A percentile compares a stretch with the other conserved stretches of the same genome.
Evolutionary conservation across 257 asterid genomes (phyloP).

Genomic region (Scutellaria baicalensis): DNA sequence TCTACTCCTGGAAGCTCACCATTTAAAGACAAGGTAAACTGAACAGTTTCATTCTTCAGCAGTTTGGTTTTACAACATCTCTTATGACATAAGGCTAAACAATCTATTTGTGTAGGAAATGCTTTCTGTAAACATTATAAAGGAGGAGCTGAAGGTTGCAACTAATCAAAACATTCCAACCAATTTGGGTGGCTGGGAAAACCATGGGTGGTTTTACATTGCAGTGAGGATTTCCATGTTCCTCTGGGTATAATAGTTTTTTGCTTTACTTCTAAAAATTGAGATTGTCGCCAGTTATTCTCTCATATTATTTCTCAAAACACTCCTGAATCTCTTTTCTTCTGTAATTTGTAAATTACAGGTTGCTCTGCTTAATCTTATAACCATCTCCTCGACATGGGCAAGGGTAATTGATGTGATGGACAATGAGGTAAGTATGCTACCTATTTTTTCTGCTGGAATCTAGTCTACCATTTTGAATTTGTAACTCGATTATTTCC

Average conservation of each 20-base stretch:
- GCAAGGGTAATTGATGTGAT: slow-evolving; percentile 96
- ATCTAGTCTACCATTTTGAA: slow-evolving; percentile 4
- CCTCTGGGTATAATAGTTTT: slow-evolving; percentile 72
- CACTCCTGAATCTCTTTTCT: background rate
- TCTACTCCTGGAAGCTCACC: slow-evolving; percentile 68
- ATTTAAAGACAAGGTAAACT: slow-evolving; percentile 51
- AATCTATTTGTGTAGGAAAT: slow-evolving; percentile 40
- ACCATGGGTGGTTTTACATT: slow-evolving; percentile 76
- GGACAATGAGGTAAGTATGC: slow-evolving; percentile 81
- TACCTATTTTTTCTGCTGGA: slow-evolving; percentile 8
- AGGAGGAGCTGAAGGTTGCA: slow-evolving; percentile 68
- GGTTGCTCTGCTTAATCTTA: slow-evolving; percentile 96
- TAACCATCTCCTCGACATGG: slow-evolving; percentile 98
- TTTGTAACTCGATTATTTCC: background rate
- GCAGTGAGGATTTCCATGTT: slow-evolving; percentile 78
- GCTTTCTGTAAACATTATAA: slow-evolving; percentile 33
- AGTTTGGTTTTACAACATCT: background rate
- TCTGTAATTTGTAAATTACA: slow-evolving; percentile 22
- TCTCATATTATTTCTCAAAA: background rate
- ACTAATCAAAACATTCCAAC: slow-evolving; percentile 31
- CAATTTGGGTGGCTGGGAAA: slow-evolving; percentile 50
- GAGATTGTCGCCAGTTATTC: background rate
- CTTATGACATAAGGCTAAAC: slow-evolving; percentile 1
- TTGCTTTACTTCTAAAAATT: slow-evolving; percentile 9
- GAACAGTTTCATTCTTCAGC: slow-evolving; percentile 7